Evolutionary conservation across 768 basidiomycete species (phyloP).

Genomic region (Termitomyces sp.): DNA sequence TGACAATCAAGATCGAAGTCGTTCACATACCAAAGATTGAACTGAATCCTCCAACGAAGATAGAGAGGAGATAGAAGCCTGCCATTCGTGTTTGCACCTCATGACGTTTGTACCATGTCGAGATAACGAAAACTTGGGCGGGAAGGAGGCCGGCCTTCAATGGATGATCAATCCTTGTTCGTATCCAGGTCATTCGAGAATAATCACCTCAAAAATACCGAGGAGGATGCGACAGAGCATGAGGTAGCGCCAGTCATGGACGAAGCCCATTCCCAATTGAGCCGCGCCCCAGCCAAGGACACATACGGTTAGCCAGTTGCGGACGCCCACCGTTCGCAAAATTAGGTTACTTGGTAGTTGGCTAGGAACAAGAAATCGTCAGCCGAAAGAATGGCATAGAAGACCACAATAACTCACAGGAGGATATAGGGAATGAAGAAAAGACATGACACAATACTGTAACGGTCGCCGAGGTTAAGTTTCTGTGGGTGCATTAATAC

Average conservation of each 20-base stretch:
- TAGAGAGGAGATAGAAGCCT: slow-evolving; percentile 26
- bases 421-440: slow-evolving; percentile 42
- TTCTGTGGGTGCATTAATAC: slow-evolving; percentile 13
- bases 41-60: slow-evolving; percentile 26
- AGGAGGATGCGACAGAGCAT: slow-evolving; percentile 35
- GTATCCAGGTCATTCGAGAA: not conserved
- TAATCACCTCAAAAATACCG: slow-evolving; percentile 36
- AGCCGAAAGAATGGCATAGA: not conserved
- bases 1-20: too few species aligned
- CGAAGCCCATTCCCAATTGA: slow-evolving; percentile 41
- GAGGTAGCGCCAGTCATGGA: slow-evolving; percentile 34
- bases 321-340: slow-evolving; percentile 36
- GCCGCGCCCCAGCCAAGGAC: slow-evolving; percentile 39
- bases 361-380: slow-evolving; percentile 15
- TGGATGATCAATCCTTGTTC: not conserved
- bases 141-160: slow-evolving; percentile 39
- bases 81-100: slow-evolving; percentile 38
- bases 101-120: slow-evolving; percentile 38
- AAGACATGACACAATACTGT: slow-evolving; percentile 34
- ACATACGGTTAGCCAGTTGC: slow-evolving; percentile 37
- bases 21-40: slow-evolving; percentile 16
- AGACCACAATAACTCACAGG: slow-evolving; percentile 23
- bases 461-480: slow-evolving; percentile 29
- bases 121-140: slow-evolving; percentile 36
- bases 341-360: slow-evolving; percentile 42